Percentiles rank a stretch among this genome's conserved stretches.
phyloP scores from a whole-genome alignment of 2,329 filamentous ascomycete species.

The Colletotrichum godetiae region DNA sequence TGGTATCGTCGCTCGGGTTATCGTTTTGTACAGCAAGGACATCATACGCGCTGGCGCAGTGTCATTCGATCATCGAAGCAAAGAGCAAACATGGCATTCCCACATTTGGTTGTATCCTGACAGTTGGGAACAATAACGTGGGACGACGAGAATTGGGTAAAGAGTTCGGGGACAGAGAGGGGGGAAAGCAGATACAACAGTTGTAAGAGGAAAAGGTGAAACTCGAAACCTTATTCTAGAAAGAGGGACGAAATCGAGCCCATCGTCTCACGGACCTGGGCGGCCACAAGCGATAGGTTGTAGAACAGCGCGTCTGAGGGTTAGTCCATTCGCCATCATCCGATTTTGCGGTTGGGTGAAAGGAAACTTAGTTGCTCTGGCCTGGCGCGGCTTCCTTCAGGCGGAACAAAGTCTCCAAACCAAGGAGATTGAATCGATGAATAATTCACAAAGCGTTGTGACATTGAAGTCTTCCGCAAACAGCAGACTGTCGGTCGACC shows the following conservation, averaged over 20 bases:
- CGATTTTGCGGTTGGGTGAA: constrained; percentile 11
- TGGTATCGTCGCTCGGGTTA: constrained; percentile 21
- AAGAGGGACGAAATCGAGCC: not conserved
- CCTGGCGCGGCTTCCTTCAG: not conserved
- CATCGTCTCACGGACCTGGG: not conserved
- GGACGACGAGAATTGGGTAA: not conserved
- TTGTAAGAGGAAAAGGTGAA: not conserved
- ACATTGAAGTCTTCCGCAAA: not conserved
- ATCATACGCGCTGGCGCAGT: constrained; percentile 25
- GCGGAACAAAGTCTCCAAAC: not conserved
- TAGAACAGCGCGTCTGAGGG: not conserved
- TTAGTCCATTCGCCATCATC: not conserved
- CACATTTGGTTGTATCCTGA: not conserved
- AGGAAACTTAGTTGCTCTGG: not conserved
- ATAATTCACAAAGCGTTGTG: not conserved
- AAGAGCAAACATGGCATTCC: not conserved
- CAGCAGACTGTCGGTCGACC: not conserved
- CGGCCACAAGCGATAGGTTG: not conserved
- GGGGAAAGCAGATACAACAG: not conserved
- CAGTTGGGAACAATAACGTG: not conserved
- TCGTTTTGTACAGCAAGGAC: constrained; percentile 12
- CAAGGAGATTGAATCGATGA: not conserved
- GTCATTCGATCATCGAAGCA: not conserved
- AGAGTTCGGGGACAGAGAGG: not conserved
- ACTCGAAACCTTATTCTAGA: constrained; percentile 17